Base-by-base conservation (phyloP, 2,329 filamentous ascomycete genomes). In the Hypoxylon sp. region DNA sequence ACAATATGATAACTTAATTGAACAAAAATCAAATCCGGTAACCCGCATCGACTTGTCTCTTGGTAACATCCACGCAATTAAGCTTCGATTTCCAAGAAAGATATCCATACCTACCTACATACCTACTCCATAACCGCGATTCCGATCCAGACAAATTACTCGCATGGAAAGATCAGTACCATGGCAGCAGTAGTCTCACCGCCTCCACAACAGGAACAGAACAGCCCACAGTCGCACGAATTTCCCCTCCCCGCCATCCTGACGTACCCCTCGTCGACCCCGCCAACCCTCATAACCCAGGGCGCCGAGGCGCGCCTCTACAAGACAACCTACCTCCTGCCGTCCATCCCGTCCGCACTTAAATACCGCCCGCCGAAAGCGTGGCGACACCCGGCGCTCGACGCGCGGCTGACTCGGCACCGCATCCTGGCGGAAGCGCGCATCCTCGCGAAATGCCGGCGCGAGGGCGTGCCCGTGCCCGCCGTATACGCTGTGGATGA, bases 271-370 rank as follows among this genome's bases (percentile, higher is more conserved):
- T 83, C 86, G 68, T 83, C 88, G 41, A 79, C 84, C 73, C 80
- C 87, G 52, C 89, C 93, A 69, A 80, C 78, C 52, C 91, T 97
- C 76, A 88, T 98, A 74, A 91, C 93, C 63, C 96, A 98, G 85
- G 96, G 96, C 81, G 96, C 96, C 78, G 96, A 99, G 87, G 94
- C 93, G 66, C 93, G 95, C 71, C 89, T 99, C 77, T 98, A 97
- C 88, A 91, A 90, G 79, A 95, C 93, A 17, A 90, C 88, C 60
- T 97, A 93, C 82, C 90, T 98, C 60, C 79, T 86, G 1, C 87
- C 92, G 41, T 79, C 84, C 62, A 84, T 88, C 9, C 88, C 91
- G 13, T 92, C 90, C 77, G 93, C 95, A 0, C 88, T 98, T 69
- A 99, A 99, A 83, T 90, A 97, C 85, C 93, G 96, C 0, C 94